Conservation (phyloP, 345 rosid species). For the Pseudoturritis turrita region DNA sequence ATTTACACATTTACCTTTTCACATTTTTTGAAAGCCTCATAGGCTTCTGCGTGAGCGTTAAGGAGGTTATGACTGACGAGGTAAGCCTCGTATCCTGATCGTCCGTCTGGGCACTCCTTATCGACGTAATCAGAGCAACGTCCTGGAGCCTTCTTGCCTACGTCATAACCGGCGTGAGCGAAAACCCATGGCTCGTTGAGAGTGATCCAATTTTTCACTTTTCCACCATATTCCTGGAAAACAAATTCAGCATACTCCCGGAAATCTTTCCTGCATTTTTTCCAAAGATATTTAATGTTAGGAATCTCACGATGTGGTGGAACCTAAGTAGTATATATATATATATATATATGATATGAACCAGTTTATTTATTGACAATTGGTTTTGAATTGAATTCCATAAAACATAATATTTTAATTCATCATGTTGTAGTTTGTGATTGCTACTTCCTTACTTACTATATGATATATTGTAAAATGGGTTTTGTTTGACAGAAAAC, state of each 20-base stretch:
- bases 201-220: conserved; percentile 50
- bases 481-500: neutral
- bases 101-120: conserved; percentile 19
- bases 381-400: no score
- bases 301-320: no score
- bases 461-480: no score
- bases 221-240: conserved; percentile 35
- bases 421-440: no score
- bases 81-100: conserved; percentile 32
- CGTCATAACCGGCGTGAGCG: conserved; percentile 28
- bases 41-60: conserved; percentile 28
- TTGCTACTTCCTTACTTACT: no score
- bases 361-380: no score
- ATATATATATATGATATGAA: no score
- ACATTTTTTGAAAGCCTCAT: conserved; percentile 16
- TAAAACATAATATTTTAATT: no score
- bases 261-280: conserved; percentile 13
- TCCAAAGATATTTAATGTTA: neutral
- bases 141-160: conserved; percentile 34
- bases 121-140: conserved; percentile 31
- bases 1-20: neutral
- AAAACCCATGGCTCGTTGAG: conserved; percentile 43
- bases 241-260: conserved; percentile 19
- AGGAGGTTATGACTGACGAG: conserved; percentile 30
- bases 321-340: no score